phyloP scores from a whole-genome alignment of 352 stramenopile genomes.

The Pythium apleroticum region DNA sequence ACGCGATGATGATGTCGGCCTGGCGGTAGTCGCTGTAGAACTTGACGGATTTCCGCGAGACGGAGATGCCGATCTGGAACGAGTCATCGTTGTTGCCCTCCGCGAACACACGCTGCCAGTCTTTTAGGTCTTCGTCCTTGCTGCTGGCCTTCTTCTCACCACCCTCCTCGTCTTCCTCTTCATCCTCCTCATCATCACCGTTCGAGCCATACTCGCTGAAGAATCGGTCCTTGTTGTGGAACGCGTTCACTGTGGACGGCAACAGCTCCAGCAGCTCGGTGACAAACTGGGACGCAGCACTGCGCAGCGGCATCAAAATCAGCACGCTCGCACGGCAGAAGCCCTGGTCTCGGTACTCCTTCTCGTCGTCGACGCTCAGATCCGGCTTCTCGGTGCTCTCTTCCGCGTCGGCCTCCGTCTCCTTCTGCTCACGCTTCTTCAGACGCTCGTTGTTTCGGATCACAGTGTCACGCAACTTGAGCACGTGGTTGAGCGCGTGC shows the following conservation, averaged over 20 bases:
- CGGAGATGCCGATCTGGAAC: constrained; percentile 74
- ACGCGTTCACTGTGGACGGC: constrained; percentile 50
- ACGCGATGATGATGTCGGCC: constrained; percentile 75
- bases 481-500: constrained; percentile 77
- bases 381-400: constrained; percentile 15
- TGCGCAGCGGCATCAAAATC: constrained; percentile 67
- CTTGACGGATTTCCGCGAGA: constrained; percentile 61
- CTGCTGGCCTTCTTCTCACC: constrained; percentile 10
- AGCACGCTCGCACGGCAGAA: constrained; percentile 73
- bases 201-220: constrained; percentile 54
- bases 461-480: constrained; percentile 75
- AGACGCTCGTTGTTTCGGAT: constrained; percentile 73
- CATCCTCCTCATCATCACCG: constrained; percentile 23
- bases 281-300: constrained; percentile 61
- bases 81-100: constrained; percentile 81
- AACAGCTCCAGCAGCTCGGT: constrained; percentile 61
- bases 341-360: constrained; percentile 79
- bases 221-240: constrained; percentile 83
- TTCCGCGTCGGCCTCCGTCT: constrained; percentile 8
- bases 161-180: constrained; percentile 20
- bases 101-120: constrained; percentile 75
- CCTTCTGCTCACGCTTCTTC: constrained; percentile 37
- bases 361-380: constrained; percentile 36
- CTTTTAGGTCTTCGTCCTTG: constrained; percentile 42
- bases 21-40: constrained; percentile 84